A percentile compares a stretch with the other conserved stretches of the same genome.
phyloP scores from a whole-genome alignment of 2,329 filamentous ascomycete species.

The Xylaria sp. region DNA sequence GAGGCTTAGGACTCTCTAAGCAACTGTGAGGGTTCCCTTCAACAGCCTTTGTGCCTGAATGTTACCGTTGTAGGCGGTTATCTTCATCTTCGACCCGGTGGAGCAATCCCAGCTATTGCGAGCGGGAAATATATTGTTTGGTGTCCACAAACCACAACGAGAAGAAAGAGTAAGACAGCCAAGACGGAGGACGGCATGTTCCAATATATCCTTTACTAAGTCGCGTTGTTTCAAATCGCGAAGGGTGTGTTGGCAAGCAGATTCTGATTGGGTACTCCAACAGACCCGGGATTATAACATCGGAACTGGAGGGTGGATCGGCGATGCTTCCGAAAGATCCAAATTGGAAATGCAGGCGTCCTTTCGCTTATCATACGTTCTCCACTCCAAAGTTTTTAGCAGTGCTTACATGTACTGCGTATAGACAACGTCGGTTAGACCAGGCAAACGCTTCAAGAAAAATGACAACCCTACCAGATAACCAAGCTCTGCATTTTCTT shows the following conservation, averaged over 20 bases:
- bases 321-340: slow-evolving; percentile 25
- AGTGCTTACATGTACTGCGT: not conserved
- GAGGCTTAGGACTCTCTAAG: not conserved
- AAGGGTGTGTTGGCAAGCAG: slow-evolving; percentile 15
- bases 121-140: slow-evolving; percentile 1
- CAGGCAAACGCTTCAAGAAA: not conserved
- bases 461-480: not conserved
- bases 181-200: slow-evolving; percentile 18
- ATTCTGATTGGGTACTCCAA: slow-evolving; percentile 23
- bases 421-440: not conserved
- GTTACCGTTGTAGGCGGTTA: slow-evolving; percentile 28
- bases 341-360: slow-evolving; percentile 15
- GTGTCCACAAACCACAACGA: not conserved
- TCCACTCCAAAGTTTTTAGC: not conserved
- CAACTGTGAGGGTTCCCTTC: not conserved
- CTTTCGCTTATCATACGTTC: slow-evolving; percentile 17
- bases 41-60: slow-evolving; percentile 17
- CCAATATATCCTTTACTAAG: slow-evolving; percentile 14
- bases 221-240: slow-evolving; percentile 27
- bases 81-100: slow-evolving; percentile 16
- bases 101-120: not conserved
- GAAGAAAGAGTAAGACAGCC: slow-evolving; percentile 23
- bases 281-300: slow-evolving; percentile 9
- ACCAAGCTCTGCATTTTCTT: not conserved
- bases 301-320: slow-evolving; percentile 20